Conservation (phyloP, 768 basidiomycete genomes). For the Hortiboletus campestris region DNA sequence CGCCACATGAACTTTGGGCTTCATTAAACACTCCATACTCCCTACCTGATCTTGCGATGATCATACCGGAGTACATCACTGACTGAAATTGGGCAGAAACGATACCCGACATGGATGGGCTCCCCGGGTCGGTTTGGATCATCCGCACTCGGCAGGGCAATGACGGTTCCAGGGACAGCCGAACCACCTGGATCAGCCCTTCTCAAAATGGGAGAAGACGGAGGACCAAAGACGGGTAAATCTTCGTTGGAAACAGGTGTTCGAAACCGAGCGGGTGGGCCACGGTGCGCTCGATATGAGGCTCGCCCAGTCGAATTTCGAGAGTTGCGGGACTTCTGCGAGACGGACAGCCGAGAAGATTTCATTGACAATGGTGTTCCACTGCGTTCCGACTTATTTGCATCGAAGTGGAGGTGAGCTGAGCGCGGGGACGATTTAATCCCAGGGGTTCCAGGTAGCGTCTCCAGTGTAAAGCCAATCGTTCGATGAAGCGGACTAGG, state of each 20-base stretch:
- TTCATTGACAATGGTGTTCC: conserved; percentile 8
- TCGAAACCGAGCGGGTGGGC: conserved; percentile 10
- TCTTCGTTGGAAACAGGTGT: conserved; percentile 1
- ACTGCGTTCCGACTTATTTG: not conserved
- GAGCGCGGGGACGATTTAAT: not conserved
- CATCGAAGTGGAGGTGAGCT: not conserved
- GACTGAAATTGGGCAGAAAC: conserved; percentile 18
- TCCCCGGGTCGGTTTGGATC: conserved; percentile 11
- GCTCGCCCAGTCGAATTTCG: conserved; percentile 19
- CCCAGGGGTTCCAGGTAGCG: not conserved
- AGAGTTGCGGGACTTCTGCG: conserved; percentile 15
- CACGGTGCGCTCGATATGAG: conserved; percentile 23
- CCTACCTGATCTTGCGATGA: conserved; percentile 8
- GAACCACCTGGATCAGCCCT: not conserved
- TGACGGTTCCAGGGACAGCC: not conserved
- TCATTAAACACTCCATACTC: not conserved
- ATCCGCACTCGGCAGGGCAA: conserved; percentile 5
- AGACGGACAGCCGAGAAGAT: conserved; percentile 16
- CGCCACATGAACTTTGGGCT: not conserved
- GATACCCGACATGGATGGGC: not conserved
- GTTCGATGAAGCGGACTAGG: not conserved
- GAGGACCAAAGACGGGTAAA: not conserved
- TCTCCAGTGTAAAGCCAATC: not conserved
- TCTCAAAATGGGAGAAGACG: not conserved
- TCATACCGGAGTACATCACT: conserved; percentile 9